phyloP scores from a whole-genome alignment of 768 basidiomycete species.

The Tephrocybe sp. region DNA sequence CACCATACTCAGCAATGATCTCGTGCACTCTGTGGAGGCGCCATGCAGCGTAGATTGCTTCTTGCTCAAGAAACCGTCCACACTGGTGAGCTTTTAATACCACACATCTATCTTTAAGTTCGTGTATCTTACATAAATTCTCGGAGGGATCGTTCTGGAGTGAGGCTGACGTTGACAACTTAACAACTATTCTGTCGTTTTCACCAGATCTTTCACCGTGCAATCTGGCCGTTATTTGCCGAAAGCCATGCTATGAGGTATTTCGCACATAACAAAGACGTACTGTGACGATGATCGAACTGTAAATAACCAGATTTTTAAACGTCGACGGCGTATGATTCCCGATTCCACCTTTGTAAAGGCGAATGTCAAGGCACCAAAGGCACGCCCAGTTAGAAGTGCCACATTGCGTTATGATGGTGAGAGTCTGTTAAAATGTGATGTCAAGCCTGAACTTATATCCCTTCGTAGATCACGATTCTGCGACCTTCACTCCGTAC shows the following conservation, averaged over 20 bases:
- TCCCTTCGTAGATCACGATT: constrained; percentile 14
- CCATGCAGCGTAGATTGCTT: constrained; percentile 37
- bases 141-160: constrained; percentile 36
- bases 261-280: not conserved
- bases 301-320: constrained; percentile 22
- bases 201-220: constrained; percentile 50
- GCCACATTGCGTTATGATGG: constrained; percentile 13
- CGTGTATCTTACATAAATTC: not conserved
- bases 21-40: constrained; percentile 15
- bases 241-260: constrained; percentile 64
- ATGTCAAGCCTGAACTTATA: not conserved
- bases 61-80: constrained; percentile 14
- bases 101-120: not conserved
- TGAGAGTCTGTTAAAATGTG: not conserved
- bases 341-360: constrained; percentile 14
- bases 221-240: constrained; percentile 52
- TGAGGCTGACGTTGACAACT: constrained; percentile 33
- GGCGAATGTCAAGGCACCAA: not conserved
- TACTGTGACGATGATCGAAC: not conserved
- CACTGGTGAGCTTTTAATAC: constrained; percentile 17
- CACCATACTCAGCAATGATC: constrained; percentile 19
- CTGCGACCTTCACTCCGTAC: constrained; percentile 27
- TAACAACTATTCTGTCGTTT: constrained; percentile 40
- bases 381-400: constrained; percentile 1
- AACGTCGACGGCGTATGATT: constrained; percentile 21